Base-by-base conservation (phyloP, 2,329 filamentous ascomycete species). In the Claviceps cyperi region DNA sequence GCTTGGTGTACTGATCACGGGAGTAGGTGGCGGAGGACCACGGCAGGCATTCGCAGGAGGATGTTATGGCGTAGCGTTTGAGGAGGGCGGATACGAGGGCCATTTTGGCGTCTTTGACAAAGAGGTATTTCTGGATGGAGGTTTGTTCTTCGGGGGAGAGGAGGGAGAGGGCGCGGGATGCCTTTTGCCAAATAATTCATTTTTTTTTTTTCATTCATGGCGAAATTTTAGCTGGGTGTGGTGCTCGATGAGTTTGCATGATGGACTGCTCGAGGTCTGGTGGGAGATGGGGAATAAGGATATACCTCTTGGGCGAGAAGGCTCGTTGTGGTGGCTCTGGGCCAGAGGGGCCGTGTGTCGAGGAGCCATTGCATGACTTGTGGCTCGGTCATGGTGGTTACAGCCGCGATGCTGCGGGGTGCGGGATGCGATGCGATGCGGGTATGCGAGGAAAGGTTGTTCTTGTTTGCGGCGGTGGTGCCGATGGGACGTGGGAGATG, bases 101-200 rank as follows among this genome's bases (percentile, higher is more conserved):
- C 75, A 89, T 83, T 62, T 84, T 84, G 49, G 85, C 85, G 66
- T 90, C 86, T 60, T 76, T 72, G 57, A 83, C 69, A 63, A 82
- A 78, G 67, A 79, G 77, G 67, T 79, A 86, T 51, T 71, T 71
- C 8, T 81, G 71, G 35, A 82, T 75, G 14, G 67, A 65, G 48
- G 73, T 63, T 53, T 75, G 76, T 61, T 88, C 83, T 9, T 75
- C 66, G 1, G 66, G 57, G 2, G 69, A 64, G 46, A 83, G 69
- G 28, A 82, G 68, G 8, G 67, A 63, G 37, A 83, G 65, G 21
- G 75, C 73, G 44, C 71, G 66, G n/a, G 70, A 63, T 43, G 78
- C 78, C 76, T 81, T 52, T 4, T 44, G 28, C 28, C 28, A 28
- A 28, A 28, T 9, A 9, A 28, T 28, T 28, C 28, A 28, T 24